Evolutionary conservation across 495 filamentous ascomycete genomes (phyloP).

Genomic region (Parathielavia appendiculata): DNA sequence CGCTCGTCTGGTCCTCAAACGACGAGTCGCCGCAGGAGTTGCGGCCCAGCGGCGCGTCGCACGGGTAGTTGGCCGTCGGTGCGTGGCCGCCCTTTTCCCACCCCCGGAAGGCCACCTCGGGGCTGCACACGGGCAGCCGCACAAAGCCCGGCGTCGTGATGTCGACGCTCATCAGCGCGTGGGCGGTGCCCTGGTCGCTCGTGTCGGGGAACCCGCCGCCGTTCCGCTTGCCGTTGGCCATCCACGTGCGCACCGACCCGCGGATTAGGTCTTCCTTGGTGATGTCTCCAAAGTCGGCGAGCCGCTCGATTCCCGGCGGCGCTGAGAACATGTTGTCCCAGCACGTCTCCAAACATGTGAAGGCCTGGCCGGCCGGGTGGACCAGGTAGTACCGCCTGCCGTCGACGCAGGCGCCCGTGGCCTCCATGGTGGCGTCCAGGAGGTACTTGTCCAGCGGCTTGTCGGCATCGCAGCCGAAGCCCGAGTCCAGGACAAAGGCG

Average conservation of each 20-base stretch:
- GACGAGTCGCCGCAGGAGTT: slow-evolving; percentile 5
- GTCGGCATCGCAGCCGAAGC: slow-evolving; percentile 21
- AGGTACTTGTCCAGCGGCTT: slow-evolving; percentile 26
- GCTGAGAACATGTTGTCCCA: slow-evolving; percentile 17
- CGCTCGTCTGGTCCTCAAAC: neutral
- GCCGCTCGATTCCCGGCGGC: slow-evolving; percentile 24
- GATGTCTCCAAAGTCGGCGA: slow-evolving; percentile 21
- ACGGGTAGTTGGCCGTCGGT: slow-evolving; percentile 33
- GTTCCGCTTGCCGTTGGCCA: slow-evolving; percentile 30
- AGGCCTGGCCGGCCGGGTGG: slow-evolving; percentile 17
- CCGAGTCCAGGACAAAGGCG: slow-evolving; percentile 36
- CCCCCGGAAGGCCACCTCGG: slow-evolving; percentile 21
- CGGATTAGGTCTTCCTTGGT: slow-evolving; percentile 26
- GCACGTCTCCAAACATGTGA: slow-evolving; percentile 7
- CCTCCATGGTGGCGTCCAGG: slow-evolving; percentile 15
- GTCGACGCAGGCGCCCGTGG: slow-evolving; percentile 25
- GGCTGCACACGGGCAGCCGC: slow-evolving; percentile 33
- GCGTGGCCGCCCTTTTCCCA: slow-evolving; percentile 24
- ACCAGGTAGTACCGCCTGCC: slow-evolving; percentile 32
- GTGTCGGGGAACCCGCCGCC: slow-evolving; percentile 23
- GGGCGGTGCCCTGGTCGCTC: slow-evolving; percentile 13
- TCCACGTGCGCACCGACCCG: slow-evolving; percentile 32
- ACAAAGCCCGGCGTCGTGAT: slow-evolving; percentile 32
- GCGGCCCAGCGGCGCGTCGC: neutral
- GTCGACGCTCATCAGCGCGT: slow-evolving; percentile 24